Evolutionary conservation across 495 filamentous ascomycete species (phyloP).

Genomic region (Aspergillus conjunctus): DNA sequence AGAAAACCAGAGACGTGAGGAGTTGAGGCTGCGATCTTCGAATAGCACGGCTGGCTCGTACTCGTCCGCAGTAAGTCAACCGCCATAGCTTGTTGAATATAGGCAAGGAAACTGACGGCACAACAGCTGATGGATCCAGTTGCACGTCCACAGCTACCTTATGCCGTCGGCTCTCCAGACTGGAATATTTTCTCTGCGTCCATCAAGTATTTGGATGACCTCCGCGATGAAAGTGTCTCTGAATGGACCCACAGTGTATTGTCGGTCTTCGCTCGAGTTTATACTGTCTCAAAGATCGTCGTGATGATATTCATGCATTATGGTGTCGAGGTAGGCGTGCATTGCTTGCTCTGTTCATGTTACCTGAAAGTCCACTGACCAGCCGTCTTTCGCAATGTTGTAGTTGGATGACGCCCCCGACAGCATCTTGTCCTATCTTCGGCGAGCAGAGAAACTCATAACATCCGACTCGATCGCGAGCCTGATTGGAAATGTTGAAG

Average conservation of each 20-base stretch:
- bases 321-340: slow-evolving; percentile 36
- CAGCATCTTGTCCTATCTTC: slow-evolving; percentile 35
- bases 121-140: slow-evolving; percentile 28
- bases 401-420: slow-evolving; percentile 34
- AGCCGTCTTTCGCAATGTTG: not conserved
- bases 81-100: not conserved
- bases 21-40: slow-evolving; percentile 14
- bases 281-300: slow-evolving; percentile 41
- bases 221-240: slow-evolving; percentile 19
- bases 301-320: slow-evolving; percentile 37
- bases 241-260: slow-evolving; percentile 30
- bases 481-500: slow-evolving; percentile 38
- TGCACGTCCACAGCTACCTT: slow-evolving; percentile 30
- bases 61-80: slow-evolving; percentile 29
- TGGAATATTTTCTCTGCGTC: slow-evolving; percentile 33
- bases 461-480: slow-evolving; percentile 26
- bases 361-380: not conserved
- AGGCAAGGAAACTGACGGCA: slow-evolving; percentile 2
- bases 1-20: slow-evolving; percentile 18
- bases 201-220: slow-evolving; percentile 26
- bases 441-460: slow-evolving; percentile 31
- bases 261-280: slow-evolving; percentile 36
- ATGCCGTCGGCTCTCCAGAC: slow-evolving; percentile 38
- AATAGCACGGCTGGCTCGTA: slow-evolving; percentile 26
- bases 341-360: not conserved